phyloP scores from a whole-genome alignment of 345 rosid species.

The Anacardium occidentale region DNA sequence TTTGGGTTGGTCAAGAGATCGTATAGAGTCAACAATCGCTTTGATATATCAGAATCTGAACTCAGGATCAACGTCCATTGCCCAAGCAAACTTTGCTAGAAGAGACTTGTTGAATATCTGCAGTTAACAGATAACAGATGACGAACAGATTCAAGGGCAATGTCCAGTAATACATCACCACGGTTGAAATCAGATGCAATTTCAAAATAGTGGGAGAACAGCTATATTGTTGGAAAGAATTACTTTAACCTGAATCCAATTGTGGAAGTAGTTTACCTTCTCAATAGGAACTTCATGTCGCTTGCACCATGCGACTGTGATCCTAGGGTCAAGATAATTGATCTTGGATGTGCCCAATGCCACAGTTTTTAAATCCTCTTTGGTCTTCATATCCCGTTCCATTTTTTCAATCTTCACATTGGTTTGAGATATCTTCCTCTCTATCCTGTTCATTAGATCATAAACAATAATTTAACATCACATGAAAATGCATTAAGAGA shows the following conservation, averaged over 20 bases:
- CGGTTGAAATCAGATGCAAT: not conserved
- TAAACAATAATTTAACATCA: conserved; percentile 9
- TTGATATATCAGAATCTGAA: conserved; percentile 68
- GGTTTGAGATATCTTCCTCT: conserved; percentile 68
- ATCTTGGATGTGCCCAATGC: conserved; percentile 95
- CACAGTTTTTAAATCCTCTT: conserved; percentile 90
- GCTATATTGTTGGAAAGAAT: not conserved
- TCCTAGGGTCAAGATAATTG: conserved; percentile 95
- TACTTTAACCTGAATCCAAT: not conserved
- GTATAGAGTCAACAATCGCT: not conserved
- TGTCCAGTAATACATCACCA: not conserved
- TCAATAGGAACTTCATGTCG: conserved; percentile 97
- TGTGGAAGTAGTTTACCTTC: conserved; percentile 55
- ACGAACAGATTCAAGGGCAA: not conserved
- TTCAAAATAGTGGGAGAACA: not conserved
- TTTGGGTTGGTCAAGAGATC: conserved; percentile 8
- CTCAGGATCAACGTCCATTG: conserved; percentile 91
- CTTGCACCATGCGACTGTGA: conserved; percentile 99
- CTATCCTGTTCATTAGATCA: conserved; percentile 47
- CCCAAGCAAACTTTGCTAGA: conserved; percentile 90
- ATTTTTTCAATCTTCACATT: conserved; percentile 69
- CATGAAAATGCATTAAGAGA: conserved; percentile 3
- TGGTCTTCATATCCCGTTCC: conserved; percentile 65
- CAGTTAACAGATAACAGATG: not conserved
- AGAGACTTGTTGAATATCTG: conserved; percentile 96